Evolutionary conservation across 2,329 filamentous ascomycete genomes (phyloP).

Genomic region (Fusarium sp.): DNA sequence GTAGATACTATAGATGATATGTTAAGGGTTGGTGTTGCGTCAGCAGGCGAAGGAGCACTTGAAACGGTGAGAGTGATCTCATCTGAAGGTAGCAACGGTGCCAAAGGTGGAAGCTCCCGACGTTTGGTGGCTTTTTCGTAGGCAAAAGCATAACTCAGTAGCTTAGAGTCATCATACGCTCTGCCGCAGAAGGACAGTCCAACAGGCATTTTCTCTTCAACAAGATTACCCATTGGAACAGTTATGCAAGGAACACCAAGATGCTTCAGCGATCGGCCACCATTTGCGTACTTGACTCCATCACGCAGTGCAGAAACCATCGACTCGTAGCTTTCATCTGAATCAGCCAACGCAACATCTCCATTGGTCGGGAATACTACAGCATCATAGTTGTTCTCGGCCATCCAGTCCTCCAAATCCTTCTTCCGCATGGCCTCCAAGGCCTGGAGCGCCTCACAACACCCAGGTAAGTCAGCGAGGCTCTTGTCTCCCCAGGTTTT

Average conservation of each 20-base stretch:
- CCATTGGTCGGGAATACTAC: slow-evolving; percentile 53
- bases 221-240: slow-evolving; percentile 62
- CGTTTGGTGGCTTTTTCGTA: slow-evolving; percentile 12
- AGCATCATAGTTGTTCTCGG: not conserved
- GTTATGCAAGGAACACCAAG: slow-evolving; percentile 63
- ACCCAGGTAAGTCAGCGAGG: not conserved
- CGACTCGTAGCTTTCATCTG: slow-evolving; percentile 49
- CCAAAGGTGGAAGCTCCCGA: not conserved
- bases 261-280: slow-evolving; percentile 62
- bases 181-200: slow-evolving; percentile 62
- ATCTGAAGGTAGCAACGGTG: not conserved
- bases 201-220: slow-evolving; percentile 58
- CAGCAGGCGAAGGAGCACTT: too few relatives aligned
- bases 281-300: slow-evolving; percentile 63
- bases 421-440: not conserved
- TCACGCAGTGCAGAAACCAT: slow-evolving; percentile 42
- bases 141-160: slow-evolving; percentile 40
- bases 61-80: too few relatives aligned
- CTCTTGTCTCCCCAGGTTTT: not conserved
- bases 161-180: slow-evolving; percentile 54
- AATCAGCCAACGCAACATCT: slow-evolving; percentile 59
- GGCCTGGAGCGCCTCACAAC: not conserved
- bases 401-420: not conserved
- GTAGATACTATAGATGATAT: not conserved
- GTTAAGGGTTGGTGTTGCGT: not conserved